Percentiles rank a stretch among this genome's conserved stretches.
These are phyloP conservation scores for Ascocoryne sarcoides DNA, from an alignment of 2,329 filamentous ascomycete genomes.

Conservation along the genomic window DNA sequence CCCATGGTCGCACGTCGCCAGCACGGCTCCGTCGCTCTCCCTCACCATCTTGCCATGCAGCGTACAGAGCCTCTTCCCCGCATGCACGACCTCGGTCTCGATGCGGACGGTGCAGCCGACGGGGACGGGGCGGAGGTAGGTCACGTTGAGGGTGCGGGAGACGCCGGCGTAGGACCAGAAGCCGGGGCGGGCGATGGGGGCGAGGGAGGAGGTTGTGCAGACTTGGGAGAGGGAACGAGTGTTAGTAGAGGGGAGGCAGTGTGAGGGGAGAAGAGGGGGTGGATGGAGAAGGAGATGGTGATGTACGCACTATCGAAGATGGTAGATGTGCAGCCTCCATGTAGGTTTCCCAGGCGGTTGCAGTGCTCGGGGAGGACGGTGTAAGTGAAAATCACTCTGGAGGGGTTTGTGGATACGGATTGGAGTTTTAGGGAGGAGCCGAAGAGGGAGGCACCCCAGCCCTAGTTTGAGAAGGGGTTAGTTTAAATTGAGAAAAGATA, in stretches of 20 bases:
- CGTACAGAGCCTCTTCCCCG: constrained; percentile 45
- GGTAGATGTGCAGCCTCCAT: constrained; percentile 56
- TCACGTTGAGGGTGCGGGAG: constrained; percentile 55
- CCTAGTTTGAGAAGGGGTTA: constrained; percentile 9
- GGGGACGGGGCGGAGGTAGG: constrained; percentile 57
- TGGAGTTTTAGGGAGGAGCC: constrained; percentile 14
- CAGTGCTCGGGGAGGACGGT: constrained; percentile 42
- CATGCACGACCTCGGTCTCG: constrained; percentile 48
- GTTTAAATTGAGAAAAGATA: no score
- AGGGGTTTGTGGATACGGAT: constrained; percentile 19
- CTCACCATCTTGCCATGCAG: constrained; percentile 47
- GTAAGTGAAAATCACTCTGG: constrained; percentile 32
- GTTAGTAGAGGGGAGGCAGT: neutral
- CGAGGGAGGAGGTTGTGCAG: constrained; percentile 50
- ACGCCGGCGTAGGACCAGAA: constrained; percentile 57
- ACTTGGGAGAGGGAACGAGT: constrained; percentile 23
- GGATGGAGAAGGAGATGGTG: neutral
- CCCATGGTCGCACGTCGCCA: constrained; percentile 54
- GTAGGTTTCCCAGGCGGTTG: constrained; percentile 47
- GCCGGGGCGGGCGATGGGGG: constrained; percentile 47
- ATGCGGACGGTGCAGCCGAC: constrained; percentile 47
- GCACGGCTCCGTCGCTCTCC: constrained; percentile 41
- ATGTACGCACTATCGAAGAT: constrained; percentile 48
- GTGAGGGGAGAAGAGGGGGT: neutral
- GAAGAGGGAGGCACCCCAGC: constrained; percentile 21